Evolutionary conservation across 2,329 filamentous ascomycete genomes (phyloP), one percentile per base, ranked within the genome.

Genomic region (Metarhizium guizhouense): DNA sequence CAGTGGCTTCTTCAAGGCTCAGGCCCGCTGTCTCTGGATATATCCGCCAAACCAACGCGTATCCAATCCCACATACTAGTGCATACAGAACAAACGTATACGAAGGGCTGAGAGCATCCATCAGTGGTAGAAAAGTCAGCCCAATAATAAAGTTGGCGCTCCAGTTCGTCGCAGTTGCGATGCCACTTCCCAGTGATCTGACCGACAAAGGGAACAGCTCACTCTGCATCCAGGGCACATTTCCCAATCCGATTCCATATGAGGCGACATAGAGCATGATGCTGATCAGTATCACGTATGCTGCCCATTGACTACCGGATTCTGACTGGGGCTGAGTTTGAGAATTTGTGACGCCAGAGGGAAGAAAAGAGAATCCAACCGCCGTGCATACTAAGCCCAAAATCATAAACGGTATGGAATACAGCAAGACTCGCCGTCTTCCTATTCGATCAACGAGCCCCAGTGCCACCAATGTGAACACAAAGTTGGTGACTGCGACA

Each of bases 171-270:
- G 85, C 86, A 7, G 92, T 93, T 2, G 87, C 81, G 5, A 90
- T 69, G 0, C 85, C 85, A 56, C 85, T 88, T 32, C 88, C 89
- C 1, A 90, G 71, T 4, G 85, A 85, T 51, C 88, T 83, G 49
- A 91, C 87, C 34, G 79, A 78, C 51, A 92, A 76, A 1, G 91
- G 88, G 66, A 96, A 96, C 36, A 96, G 80, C 73, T 97, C 93
- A 62, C 86, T 90, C 73, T 96, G 92, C 79, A 96, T 93, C 93
- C 93, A 97, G 0, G 93, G 92, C 3, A 97, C 90, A 63, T 91
- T 95, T 8, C 93, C 93, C 2, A 97, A 78, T 2, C 93, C 93
- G 1, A 92, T 76, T 1, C 93, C 93, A 67, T 95, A 97, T 1
- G 86, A 79, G 8, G 89, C 87, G 2, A 95, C 91, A 69, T 95